These are phyloP conservation scores for Lodderomyces pseudojiufengensis DNA, from an alignment of 1,139 yeast genomes.

Conservation along the genomic window DNA sequence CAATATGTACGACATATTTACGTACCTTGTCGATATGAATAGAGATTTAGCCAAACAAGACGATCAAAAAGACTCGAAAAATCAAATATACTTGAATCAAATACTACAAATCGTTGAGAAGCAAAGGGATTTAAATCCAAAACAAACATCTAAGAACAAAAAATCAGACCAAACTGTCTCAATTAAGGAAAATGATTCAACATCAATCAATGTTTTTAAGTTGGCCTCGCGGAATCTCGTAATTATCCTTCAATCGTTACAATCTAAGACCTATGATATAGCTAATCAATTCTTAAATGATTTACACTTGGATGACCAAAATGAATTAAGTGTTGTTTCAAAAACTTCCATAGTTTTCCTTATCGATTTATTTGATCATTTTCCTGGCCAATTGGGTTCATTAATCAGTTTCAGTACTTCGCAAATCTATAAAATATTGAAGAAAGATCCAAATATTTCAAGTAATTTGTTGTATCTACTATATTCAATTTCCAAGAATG, in stretches of 20 bases:
- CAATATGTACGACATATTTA: slow-evolving; percentile 22
- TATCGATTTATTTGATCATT: slow-evolving; percentile 37
- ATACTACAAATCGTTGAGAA: slow-evolving; percentile 18
- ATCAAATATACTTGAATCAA: slow-evolving; percentile 17
- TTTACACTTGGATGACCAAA: slow-evolving; percentile 21
- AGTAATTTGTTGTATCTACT: slow-evolving; percentile 32
- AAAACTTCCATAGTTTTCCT: slow-evolving; percentile 30
- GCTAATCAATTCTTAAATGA: slow-evolving; percentile 35
- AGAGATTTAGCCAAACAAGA: slow-evolving; percentile 16
- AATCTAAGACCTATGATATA: slow-evolving; percentile 39
- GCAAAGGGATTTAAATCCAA: slow-evolving; percentile 7
- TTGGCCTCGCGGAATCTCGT: slow-evolving; percentile 30
- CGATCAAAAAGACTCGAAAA: slow-evolving; percentile 14
- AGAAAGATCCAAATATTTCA: slow-evolving; percentile 30
- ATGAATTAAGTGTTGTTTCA: slow-evolving; percentile 19
- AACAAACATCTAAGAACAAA: slow-evolving; percentile 12
- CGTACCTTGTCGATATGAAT: slow-evolving; percentile 24
- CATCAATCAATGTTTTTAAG: slow-evolving; percentile 26
- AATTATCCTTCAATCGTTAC: slow-evolving; percentile 26
- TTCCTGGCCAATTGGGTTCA: slow-evolving; percentile 37
- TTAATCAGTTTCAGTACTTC: slow-evolving; percentile 33
- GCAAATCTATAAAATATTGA: slow-evolving; percentile 39
- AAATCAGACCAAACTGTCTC: slow-evolving; percentile 8
- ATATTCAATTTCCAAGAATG: slow-evolving; percentile 32
- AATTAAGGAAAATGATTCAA: background rate